These are phyloP conservation scores for Suillus variegatus DNA, from an alignment of 768 basidiomycete genomes.

Conservation along the genomic window DNA sequence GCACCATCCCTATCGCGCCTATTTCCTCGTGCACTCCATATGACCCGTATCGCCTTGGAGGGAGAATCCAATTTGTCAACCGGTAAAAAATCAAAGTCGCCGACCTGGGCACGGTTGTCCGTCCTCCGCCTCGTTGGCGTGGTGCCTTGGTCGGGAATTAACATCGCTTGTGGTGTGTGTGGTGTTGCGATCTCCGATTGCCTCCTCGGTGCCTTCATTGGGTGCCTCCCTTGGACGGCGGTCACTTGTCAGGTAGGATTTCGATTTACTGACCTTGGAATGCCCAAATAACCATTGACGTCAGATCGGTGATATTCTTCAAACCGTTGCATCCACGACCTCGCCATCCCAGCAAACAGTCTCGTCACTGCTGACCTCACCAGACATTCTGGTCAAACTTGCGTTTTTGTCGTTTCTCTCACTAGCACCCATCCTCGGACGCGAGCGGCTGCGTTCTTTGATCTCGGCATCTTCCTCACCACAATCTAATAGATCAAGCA, in stretches of 20 bases:
- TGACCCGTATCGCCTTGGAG: constrained; percentile 82
- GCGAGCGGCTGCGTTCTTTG: constrained; percentile 62
- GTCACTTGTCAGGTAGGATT: constrained; percentile 80
- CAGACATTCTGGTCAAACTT: constrained; percentile 82
- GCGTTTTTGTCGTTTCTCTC: constrained; percentile 81
- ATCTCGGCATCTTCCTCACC: constrained; percentile 38
- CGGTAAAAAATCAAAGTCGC: constrained; percentile 36
- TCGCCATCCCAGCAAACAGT: constrained; percentile 75
- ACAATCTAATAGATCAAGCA: constrained; percentile 19
- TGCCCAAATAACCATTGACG: constrained; percentile 11
- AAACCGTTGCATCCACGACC: constrained; percentile 75
- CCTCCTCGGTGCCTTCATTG: constrained; percentile 80
- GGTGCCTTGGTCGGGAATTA: constrained; percentile 97
- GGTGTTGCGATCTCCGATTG: constrained; percentile 78
- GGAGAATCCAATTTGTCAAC: constrained; percentile 53
- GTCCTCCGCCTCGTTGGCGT: constrained; percentile 89
- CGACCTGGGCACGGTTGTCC: constrained; percentile 82
- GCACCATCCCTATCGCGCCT: constrained; percentile 79
- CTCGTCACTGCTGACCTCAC: constrained; percentile 83
- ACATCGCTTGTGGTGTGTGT: constrained; percentile 93
- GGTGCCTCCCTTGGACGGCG: constrained; percentile 85
- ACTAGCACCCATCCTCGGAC: constrained; percentile 82
- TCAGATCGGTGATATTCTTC: constrained; percentile 85
- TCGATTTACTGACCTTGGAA: constrained; percentile 13
- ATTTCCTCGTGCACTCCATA: constrained; percentile 82